Base-by-base conservation (phyloP, 1,139 yeast species). In the Lodderomyces parapsilosis region DNA sequence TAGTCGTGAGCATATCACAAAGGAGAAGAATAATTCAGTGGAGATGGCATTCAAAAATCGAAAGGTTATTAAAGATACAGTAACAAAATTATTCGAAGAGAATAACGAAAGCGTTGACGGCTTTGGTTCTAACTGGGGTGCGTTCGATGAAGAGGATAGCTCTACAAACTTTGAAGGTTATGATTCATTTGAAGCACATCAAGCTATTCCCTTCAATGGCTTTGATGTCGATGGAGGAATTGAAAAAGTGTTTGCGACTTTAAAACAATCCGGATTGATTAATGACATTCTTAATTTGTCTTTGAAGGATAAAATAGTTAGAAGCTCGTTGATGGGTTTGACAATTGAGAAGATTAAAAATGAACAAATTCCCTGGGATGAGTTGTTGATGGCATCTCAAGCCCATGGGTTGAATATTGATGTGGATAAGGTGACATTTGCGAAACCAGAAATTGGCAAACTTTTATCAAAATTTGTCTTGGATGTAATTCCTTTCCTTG, bases 321-420 rank as follows among this genome's bases (percentile, higher is more conserved):
- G 72, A 43, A 55, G 50, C 2, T 57, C 58, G 11, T 42, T 66
- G 18, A 55, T 56, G 24, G 58, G 61, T 22, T 45, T 65, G 15
- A 54, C 65, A 4, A 52, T 63, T 36, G 59, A 62, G 14, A 52
- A 65, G 34, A 43, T 67, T 23, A 50, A 59, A 42, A 61, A 63
- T 1, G 61, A 59, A 22, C 68, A 60, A 3, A 65, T 66, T 46
- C 71, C 72, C 1, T 67, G 60, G 53, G 54, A 58, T 40, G 69
- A 65, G 30, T 55, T 66, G 10, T 66, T 66, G 43, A 52, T 43
- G 8, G 71, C 71, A 6, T 50, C 66, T 42, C 61, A 53, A 45
- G 58, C 57, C 6, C 61, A 68, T 35, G 71, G 68, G 6, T 55
- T 66, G 41, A 69, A 66, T 4, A 42, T 56, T 22, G 68, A 65